phyloP scores from a whole-genome alignment of 306 rosid genomes.

The Hippophae rhamnoides region DNA sequence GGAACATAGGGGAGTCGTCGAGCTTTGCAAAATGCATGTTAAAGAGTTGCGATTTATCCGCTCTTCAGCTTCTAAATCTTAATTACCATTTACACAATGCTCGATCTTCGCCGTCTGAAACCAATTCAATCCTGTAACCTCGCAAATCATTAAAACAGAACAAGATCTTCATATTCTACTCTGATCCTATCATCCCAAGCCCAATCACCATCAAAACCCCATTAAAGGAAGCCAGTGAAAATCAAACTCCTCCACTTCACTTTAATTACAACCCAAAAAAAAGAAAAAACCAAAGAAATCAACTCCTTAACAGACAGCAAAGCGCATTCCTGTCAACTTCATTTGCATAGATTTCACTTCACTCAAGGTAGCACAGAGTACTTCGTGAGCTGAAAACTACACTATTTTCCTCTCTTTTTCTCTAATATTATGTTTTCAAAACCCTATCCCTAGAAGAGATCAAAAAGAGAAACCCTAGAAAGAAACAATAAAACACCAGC shows the following conservation, averaged over 20 bases:
- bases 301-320: background rate
- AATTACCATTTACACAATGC: constrained; percentile 17
- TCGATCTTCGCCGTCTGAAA: constrained; percentile 28
- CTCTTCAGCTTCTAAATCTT: constrained; percentile 5
- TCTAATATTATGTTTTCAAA: constrained; percentile 25
- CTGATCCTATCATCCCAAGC: constrained; percentile 17
- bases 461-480: constrained; percentile 26
- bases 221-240: constrained; percentile 1
- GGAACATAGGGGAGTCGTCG: constrained; percentile 99
- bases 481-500: constrained; percentile 6
- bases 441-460: constrained; percentile 31
- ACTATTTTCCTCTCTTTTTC: background rate
- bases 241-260: too few relatives aligned
- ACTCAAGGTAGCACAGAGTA: constrained; percentile 1
- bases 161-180: constrained; percentile 35
- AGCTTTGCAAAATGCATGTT: constrained; percentile 97
- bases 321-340: constrained; percentile 6
- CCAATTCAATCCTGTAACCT: constrained; percentile 15
- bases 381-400: background rate
- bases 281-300: background rate
- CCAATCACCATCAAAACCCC: constrained; percentile 3
- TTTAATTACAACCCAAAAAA: background rate
- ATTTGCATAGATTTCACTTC: constrained; percentile 15
- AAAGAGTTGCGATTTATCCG: constrained; percentile 5
- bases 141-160: constrained; percentile 10